These are phyloP conservation scores for Candida sakaeoensis DNA, from an alignment of 805 yeast genomes.

Conservation along the genomic window DNA sequence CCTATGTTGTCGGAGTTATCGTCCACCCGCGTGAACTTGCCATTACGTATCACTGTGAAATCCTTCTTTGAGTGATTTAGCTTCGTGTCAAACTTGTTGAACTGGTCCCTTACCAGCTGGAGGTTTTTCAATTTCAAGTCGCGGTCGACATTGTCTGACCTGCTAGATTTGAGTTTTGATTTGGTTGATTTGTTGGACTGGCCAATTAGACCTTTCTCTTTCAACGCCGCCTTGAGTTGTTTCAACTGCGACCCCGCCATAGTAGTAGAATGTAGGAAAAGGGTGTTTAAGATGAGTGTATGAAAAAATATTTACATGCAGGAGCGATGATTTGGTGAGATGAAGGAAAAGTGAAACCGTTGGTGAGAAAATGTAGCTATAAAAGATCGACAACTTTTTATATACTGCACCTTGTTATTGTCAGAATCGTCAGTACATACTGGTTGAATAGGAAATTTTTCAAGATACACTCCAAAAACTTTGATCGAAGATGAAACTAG, in stretches of 20 bases:
- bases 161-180: conserved; percentile 38
- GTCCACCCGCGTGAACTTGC: conserved; percentile 43
- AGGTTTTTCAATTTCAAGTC: conserved; percentile 61
- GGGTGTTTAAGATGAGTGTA: background rate
- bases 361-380: too few relatives aligned
- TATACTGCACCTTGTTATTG: too few relatives aligned
- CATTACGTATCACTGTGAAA: conserved; percentile 36
- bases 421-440: too few relatives aligned
- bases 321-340: too few relatives aligned
- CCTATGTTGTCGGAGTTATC: conserved; percentile 31
- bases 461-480: too few relatives aligned
- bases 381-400: too few relatives aligned
- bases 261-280: background rate
- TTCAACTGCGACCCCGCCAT: conserved; percentile 91
- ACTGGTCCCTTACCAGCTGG: conserved; percentile 67
- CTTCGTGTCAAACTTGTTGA: conserved; percentile 86
- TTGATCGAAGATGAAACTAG: too few relatives aligned
- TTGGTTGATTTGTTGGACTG: conserved; percentile 68
- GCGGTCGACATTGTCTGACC: conserved; percentile 63
- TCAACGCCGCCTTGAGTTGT: conserved; percentile 71
- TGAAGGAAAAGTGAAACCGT: too few relatives aligned
- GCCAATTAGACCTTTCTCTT: conserved; percentile 80
- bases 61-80: conserved; percentile 63
- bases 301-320: background rate
- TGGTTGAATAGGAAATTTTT: too few relatives aligned